Evolutionary conservation across 805 yeast genomes (phyloP).

Genomic region (Debaryomyces tyrocola): DNA sequence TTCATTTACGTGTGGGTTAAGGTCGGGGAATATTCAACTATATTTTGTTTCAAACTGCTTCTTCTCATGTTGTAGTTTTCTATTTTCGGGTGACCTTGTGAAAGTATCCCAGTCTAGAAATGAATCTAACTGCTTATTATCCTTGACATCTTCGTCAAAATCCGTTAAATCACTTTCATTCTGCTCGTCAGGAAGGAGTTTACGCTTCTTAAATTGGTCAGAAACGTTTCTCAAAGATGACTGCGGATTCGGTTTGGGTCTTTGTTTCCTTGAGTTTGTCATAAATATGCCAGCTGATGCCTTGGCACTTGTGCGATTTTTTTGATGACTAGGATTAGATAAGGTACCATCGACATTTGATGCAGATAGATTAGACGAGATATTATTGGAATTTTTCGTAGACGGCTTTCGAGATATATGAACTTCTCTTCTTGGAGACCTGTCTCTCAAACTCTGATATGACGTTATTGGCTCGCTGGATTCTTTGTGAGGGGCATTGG

Average conservation of each 20-base stretch:
- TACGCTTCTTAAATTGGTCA: slow-evolving; percentile 2
- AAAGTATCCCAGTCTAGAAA: slow-evolving; percentile 8
- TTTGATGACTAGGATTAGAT: not conserved
- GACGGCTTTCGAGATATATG: not conserved
- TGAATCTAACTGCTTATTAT: slow-evolving; percentile 6
- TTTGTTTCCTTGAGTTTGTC: slow-evolving; percentile 1
- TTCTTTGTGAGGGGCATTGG: not conserved
- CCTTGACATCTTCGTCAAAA: slow-evolving; percentile 18
- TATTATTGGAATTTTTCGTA: not conserved
- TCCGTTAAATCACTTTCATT: slow-evolving; percentile 27
- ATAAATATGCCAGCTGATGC: slow-evolving; percentile 2
- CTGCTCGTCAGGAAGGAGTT: slow-evolving; percentile 1
- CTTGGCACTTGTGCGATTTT: not conserved
- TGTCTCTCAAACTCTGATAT: slow-evolving; percentile 6
- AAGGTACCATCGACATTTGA: not conserved
- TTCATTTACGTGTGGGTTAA: not conserved
- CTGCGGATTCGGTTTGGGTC: not conserved
- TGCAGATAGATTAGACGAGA: not conserved
- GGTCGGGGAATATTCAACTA: not conserved
- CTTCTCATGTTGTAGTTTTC: slow-evolving; percentile 1
- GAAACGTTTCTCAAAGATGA: not conserved
- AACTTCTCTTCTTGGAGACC: slow-evolving; percentile 6
- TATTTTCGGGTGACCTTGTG: slow-evolving; percentile 1
- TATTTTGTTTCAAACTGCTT: not conserved
- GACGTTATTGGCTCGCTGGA: not conserved